phyloP scores from a whole-genome alignment of 768 basidiomycete genomes.

The Gyrodon lividus region DNA sequence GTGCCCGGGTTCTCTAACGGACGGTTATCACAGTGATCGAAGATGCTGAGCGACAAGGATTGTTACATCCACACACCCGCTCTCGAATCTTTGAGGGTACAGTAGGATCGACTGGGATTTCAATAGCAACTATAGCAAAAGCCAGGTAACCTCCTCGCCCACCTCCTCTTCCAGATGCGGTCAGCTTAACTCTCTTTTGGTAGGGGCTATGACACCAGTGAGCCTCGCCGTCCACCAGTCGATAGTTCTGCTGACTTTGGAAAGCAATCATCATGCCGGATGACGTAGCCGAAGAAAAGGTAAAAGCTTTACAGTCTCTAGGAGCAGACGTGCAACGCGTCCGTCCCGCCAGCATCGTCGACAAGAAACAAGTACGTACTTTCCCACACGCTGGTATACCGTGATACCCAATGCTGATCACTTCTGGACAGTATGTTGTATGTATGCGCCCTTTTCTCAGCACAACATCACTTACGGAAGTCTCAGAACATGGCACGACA shows the following conservation, averaged over 20 bases:
- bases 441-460: conserved; percentile 26
- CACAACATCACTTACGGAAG: not conserved
- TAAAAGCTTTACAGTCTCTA: conserved; percentile 75
- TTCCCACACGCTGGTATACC: not conserved
- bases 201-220: conserved; percentile 89
- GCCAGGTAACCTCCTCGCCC: conserved; percentile 56
- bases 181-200: not conserved
- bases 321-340: conserved; percentile 91
- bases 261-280: conserved; percentile 89
- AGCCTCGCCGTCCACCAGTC: conserved; percentile 2
- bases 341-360: conserved; percentile 93
- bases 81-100: conserved; percentile 98
- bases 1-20: not conserved
- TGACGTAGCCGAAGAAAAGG: conserved; percentile 89
- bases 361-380: conserved; percentile 81
- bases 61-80: conserved; percentile 81
- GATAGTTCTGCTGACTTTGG: not conserved
- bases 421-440: conserved; percentile 57
- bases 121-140: conserved; percentile 88
- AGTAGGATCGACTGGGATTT: conserved; percentile 94
- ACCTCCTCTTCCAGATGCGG: not conserved
- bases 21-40: conserved; percentile 76
- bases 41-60: conserved; percentile 82
- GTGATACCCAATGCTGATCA: conserved; percentile 9
- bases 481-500: conserved; percentile 82